Conservation (phyloP, 2,329 filamentous ascomycete genomes). For the Xylaria sp. region DNA sequence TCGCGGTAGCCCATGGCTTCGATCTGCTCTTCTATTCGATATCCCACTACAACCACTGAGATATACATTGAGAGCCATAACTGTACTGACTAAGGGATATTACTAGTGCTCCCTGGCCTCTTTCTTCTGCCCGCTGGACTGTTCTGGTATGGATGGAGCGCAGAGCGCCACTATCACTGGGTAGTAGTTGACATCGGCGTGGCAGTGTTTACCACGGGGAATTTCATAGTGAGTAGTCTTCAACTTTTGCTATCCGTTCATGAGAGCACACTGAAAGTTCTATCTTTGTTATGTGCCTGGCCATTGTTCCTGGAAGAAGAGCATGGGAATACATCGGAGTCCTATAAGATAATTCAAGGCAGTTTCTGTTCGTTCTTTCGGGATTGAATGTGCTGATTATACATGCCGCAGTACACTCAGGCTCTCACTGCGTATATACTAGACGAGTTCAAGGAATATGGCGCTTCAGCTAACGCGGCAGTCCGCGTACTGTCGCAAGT, state of each 20-base stretch:
- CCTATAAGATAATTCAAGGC: neutral
- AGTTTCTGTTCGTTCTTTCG: too few relatives aligned
- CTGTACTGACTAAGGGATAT: slow-evolving; percentile 1
- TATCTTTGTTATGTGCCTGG: neutral
- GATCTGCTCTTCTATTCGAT: too few relatives aligned
- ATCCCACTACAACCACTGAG: neutral
- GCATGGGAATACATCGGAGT: neutral
- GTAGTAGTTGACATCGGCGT: slow-evolving; percentile 64
- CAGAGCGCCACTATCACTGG: slow-evolving; percentile 58
- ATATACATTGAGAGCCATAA: too few relatives aligned
- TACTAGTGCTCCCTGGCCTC: slow-evolving; percentile 41
- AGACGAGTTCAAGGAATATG: slow-evolving; percentile 50
- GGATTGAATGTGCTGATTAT: neutral
- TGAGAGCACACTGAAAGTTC: neutral
- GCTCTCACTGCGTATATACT: slow-evolving; percentile 61
- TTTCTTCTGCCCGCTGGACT: slow-evolving; percentile 57
- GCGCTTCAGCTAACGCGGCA: slow-evolving; percentile 53
- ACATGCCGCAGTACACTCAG: slow-evolving; percentile 47
- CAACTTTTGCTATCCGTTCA: neutral
- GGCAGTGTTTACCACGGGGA: slow-evolving; percentile 58
- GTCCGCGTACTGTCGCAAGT: slow-evolving; percentile 59
- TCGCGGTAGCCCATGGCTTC: too few relatives aligned
- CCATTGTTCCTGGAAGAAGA: neutral
- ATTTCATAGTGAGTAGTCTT: slow-evolving; percentile 46
- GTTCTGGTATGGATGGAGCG: slow-evolving; percentile 64